Evolutionary conservation across 1,284 basidiomycete species (phyloP).

Genomic region (Tetrapyrgos nigripes): DNA sequence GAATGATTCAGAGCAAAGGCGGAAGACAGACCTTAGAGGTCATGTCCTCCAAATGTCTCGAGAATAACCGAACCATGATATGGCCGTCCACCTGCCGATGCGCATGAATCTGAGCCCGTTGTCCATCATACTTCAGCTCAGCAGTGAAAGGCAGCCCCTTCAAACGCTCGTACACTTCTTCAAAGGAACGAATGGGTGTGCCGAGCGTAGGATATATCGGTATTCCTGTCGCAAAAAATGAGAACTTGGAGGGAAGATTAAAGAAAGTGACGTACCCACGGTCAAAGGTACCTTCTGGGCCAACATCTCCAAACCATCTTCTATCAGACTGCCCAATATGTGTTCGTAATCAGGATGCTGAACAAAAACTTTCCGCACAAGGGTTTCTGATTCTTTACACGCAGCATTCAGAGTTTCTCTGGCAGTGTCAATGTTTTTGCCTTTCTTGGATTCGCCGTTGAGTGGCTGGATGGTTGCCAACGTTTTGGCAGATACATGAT

Average conservation of each 20-base stretch:
- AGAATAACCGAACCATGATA: constrained; percentile 77
- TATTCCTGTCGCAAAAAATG: constrained; percentile 50
- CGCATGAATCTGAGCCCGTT: constrained; percentile 87
- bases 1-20: constrained; percentile 3
- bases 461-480: constrained; percentile 45
- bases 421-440: constrained; percentile 51
- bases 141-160: constrained; percentile 74
- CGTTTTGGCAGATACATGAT: constrained; percentile 45
- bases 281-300: constrained; percentile 73
- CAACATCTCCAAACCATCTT: constrained; percentile 66
- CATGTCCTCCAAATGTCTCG: constrained; percentile 92
- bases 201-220: constrained; percentile 79
- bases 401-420: constrained; percentile 53
- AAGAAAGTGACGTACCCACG: constrained; percentile 60
- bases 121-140: constrained; percentile 89
- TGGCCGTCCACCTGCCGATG: constrained; percentile 48
- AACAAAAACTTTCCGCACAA: constrained; percentile 82
- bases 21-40: constrained; percentile 71
- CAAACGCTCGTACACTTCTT: constrained; percentile 82
- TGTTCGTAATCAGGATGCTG: constrained; percentile 90
- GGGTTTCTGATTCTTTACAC: constrained; percentile 62
- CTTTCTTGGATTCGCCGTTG: constrained; percentile 27
- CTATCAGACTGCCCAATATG: constrained; percentile 72
- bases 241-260: neutral
- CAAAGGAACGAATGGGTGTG: constrained; percentile 85